phyloP scores from a whole-genome alignment of 2,329 filamentous ascomycete genomes.

The Mycogone perniciosa region DNA sequence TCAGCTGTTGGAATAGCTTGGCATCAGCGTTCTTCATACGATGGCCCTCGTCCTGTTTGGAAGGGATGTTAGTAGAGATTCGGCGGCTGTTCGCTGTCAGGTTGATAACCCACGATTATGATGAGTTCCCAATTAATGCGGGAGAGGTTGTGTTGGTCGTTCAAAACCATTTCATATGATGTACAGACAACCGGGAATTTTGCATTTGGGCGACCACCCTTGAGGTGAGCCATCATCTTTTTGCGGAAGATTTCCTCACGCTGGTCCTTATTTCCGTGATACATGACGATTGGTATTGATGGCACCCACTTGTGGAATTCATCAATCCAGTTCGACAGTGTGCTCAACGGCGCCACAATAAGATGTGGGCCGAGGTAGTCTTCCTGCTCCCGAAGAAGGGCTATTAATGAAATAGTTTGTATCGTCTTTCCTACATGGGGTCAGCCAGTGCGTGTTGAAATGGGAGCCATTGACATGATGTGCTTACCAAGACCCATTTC shows the following conservation, averaged over 20 bases:
- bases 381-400: conserved; percentile 80
- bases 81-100: conserved; percentile 10
- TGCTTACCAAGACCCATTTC: conserved; percentile 75
- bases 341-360: conserved; percentile 85
- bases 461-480: neutral
- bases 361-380: conserved; percentile 79
- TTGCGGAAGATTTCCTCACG: conserved; percentile 69
- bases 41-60: conserved; percentile 76
- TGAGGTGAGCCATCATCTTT: conserved; percentile 64
- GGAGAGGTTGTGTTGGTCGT: conserved; percentile 73
- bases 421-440: conserved; percentile 67
- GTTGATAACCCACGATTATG: conserved; percentile 61
- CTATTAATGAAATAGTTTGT: conserved; percentile 82
- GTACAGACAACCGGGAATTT: conserved; percentile 91
- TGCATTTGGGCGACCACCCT: conserved; percentile 48
- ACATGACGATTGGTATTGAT: conserved; percentile 78
- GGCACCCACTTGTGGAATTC: conserved; percentile 92
- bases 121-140: conserved; percentile 96
- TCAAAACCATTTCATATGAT: conserved; percentile 92
- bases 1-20: conserved; percentile 79
- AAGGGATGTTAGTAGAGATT: neutral
- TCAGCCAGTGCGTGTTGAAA: conserved; percentile 6
- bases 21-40: conserved; percentile 96
- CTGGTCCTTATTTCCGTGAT: conserved; percentile 77
- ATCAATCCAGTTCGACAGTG: conserved; percentile 90